Percentiles rank a stretch among this genome's conserved stretches.
phyloP scores from a whole-genome alignment of 73 alveolate species.

The Paramecium primaurelia region DNA sequence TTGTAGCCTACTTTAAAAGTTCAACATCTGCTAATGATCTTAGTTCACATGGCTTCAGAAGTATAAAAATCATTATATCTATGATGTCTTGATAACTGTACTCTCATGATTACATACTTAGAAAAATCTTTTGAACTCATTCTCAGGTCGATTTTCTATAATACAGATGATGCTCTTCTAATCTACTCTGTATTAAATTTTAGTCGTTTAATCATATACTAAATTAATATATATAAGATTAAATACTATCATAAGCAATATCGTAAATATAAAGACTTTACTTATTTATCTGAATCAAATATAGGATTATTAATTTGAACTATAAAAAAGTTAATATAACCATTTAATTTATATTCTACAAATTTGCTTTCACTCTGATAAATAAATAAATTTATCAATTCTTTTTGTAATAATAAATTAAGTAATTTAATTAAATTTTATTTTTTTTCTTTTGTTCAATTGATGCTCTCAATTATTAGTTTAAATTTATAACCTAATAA shows the following conservation, averaged over 20 bases:
- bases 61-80: slow-evolving; percentile 9
- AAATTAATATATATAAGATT: not conserved
- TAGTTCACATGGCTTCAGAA: not conserved
- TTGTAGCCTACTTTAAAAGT: not conserved
- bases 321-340: too few species aligned
- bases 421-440: too few species aligned
- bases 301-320: too few species aligned
- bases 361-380: too few species aligned
- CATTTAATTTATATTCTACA: too few species aligned
- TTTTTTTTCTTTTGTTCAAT: too few species aligned
- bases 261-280: not conserved
- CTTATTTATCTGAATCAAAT: not conserved
- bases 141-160: not conserved
- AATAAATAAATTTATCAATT: too few species aligned
- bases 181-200: not conserved
- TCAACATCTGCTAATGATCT: not conserved
- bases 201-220: not conserved
- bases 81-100: not conserved
- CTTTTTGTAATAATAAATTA: too few species aligned
- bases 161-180: not conserved
- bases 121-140: not conserved
- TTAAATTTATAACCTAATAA: too few species aligned
- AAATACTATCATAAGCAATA: not conserved
- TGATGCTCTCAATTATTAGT: too few species aligned
- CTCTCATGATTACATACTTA: not conserved